A percentile compares a stretch with the other conserved stretches of the same genome.
phyloP scores from a whole-genome alignment of 108 stramenopile genomes.

The Skeletonema marinoi region DNA sequence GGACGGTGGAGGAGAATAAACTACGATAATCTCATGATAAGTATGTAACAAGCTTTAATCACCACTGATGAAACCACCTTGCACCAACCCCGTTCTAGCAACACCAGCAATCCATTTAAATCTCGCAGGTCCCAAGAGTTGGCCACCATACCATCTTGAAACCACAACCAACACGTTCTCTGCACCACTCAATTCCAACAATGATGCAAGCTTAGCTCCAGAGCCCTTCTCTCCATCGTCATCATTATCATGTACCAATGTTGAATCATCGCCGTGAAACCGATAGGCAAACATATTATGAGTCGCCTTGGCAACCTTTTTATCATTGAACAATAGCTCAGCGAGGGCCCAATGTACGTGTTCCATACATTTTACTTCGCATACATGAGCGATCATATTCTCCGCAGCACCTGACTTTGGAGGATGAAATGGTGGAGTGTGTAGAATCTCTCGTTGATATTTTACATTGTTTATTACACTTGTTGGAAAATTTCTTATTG shows the following conservation, averaged over 20 bases:
- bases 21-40: no score
- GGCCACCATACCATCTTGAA: conserved; percentile 87
- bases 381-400: conserved; percentile 63
- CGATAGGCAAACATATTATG: conserved; percentile 92
- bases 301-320: conserved; percentile 66
- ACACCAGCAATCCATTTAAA: conserved; percentile 86
- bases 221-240: conserved; percentile 93
- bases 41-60: background rate
- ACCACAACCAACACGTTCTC: conserved; percentile 90
- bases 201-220: conserved; percentile 72
- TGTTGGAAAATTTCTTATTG: conserved; percentile 47
- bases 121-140: conserved; percentile 84
- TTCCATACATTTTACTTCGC: conserved; percentile 56
- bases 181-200: conserved; percentile 76
- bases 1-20: conserved; percentile 16
- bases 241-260: conserved; percentile 77
- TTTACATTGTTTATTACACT: conserved; percentile 40
- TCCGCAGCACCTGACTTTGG: conserved; percentile 62
- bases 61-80: conserved; percentile 29
- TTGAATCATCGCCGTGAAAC: conserved; percentile 37
- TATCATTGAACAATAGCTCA: conserved; percentile 60
- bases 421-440: conserved; percentile 66
- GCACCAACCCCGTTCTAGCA: conserved; percentile 65
- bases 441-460: conserved; percentile 43
- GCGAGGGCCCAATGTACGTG: conserved; percentile 66